phyloP scores from a whole-genome alignment of 1,284 basidiomycete species.

The Ustilago sp. region DNA sequence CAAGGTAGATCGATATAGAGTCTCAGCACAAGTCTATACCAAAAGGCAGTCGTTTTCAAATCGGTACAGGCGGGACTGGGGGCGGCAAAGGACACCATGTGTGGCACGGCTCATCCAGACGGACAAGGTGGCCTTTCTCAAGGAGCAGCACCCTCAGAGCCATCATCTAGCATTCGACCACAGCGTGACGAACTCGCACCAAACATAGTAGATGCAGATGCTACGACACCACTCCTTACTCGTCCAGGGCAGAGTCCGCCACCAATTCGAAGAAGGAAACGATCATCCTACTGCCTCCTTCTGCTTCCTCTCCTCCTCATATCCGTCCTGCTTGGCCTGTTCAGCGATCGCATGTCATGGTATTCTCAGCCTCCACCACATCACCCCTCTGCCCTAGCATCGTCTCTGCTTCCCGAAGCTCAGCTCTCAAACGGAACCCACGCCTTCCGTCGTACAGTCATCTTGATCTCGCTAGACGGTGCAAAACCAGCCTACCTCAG shows the following conservation, averaged over 20 bases:
- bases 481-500: slow-evolving; percentile 87
- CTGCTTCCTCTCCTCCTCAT: slow-evolving; percentile 12
- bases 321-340: slow-evolving; percentile 9
- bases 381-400: neutral
- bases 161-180: neutral
- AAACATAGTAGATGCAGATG: slow-evolving; percentile 4
- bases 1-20: neutral
- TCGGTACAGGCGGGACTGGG: neutral
- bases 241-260: neutral
- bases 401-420: slow-evolving; percentile 15
- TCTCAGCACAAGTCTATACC: neutral
- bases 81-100: neutral
- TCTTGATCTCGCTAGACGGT: slow-evolving; percentile 88
- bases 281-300: slow-evolving; percentile 6
- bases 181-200: neutral
- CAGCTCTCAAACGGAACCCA: slow-evolving; percentile 48
- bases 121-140: neutral
- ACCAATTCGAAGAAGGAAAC: neutral
- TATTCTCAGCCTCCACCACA: neutral
- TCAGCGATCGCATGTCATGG: slow-evolving; percentile 7
- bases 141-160: neutral
- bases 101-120: neutral
- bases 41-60: no score
- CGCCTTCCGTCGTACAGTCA: slow-evolving; percentile 74
- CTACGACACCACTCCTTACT: slow-evolving; percentile 19